These are phyloP conservation scores for Avena insularis DNA, from an alignment of 176 grass and related monocot species.

Conservation along the genomic window DNA sequence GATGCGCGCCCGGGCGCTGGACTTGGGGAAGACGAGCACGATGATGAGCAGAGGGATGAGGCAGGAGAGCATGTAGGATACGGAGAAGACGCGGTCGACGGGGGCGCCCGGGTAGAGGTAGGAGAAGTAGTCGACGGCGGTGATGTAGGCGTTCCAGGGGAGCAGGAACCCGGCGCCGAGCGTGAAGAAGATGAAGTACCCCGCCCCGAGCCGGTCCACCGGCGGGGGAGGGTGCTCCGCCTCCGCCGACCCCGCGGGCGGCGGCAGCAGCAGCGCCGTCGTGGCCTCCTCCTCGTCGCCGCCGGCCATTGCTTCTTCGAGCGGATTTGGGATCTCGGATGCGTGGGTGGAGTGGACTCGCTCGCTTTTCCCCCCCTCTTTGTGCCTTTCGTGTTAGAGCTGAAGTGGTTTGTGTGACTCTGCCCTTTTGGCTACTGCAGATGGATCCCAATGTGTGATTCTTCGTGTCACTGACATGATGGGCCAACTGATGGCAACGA, in stretches of 20 bases:
- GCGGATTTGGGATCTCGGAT: constrained; percentile 28
- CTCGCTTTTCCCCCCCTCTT: background rate
- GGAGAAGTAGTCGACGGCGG: constrained; percentile 96
- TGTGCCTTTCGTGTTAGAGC: background rate
- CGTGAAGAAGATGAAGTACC: constrained; percentile 82
- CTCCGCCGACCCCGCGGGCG: constrained; percentile 24
- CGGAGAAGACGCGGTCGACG: constrained; percentile 92
- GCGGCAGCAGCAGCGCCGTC: constrained; percentile 42
- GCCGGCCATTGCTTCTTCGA: constrained; percentile 33
- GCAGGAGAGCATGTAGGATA: constrained; percentile 78
- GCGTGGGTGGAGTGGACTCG: background rate
- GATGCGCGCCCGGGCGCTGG: constrained; percentile 64
- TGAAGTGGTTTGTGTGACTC: background rate
- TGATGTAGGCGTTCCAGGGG: constrained; percentile 99
- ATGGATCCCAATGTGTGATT: background rate
- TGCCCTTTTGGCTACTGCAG: background rate
- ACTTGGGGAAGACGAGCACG: constrained; percentile 79
- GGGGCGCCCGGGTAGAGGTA: constrained; percentile 82
- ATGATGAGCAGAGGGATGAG: constrained; percentile 65
- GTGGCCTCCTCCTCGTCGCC: constrained; percentile 48
- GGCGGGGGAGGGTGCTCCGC: constrained; percentile 20
- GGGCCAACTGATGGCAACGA: background rate
- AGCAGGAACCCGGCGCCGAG: constrained; percentile 87
- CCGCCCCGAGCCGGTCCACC: constrained; percentile 54
- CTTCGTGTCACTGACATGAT: background rate